These are phyloP conservation scores for Phytopythium helicoides DNA, from an alignment of 352 stramenopile genomes.

Conservation along the genomic window DNA sequence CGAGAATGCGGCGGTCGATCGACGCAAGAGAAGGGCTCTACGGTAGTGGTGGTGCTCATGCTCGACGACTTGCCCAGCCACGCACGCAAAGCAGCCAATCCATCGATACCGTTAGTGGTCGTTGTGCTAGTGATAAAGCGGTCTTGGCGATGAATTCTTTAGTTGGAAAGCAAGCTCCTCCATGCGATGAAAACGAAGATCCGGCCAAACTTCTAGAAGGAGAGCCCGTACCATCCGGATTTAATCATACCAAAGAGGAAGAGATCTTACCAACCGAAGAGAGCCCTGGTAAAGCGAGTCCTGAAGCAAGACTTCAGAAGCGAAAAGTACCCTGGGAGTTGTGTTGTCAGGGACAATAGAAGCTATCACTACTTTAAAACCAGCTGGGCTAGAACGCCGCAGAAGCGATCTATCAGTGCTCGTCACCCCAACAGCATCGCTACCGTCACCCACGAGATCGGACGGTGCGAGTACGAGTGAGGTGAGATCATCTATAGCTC, in stretches of 20 bases:
- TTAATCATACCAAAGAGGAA: slow-evolving; percentile 3
- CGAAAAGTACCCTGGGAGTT: slow-evolving; percentile 13
- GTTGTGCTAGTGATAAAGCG: neutral
- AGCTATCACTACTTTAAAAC: slow-evolving; percentile 6
- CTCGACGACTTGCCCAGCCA: neutral
- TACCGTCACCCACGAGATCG: no score
- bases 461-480: no score
- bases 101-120: neutral
- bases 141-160: neutral
- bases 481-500: no score
- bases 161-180: no score
- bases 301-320: slow-evolving; percentile 7
- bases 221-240: no score
- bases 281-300: neutral
- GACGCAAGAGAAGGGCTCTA: slow-evolving; percentile 5
- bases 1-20: slow-evolving; percentile 30
- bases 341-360: slow-evolving; percentile 13
- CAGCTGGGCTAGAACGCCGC: neutral
- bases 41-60: neutral
- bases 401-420: neutral
- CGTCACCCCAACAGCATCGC: neutral
- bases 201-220: neutral
- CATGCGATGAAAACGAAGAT: no score
- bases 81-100: no score
- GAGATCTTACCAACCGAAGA: slow-evolving; percentile 17